These are phyloP conservation scores for Fusarium coicis DNA, from an alignment of 2,329 filamentous ascomycete species.

Conservation along the genomic window DNA sequence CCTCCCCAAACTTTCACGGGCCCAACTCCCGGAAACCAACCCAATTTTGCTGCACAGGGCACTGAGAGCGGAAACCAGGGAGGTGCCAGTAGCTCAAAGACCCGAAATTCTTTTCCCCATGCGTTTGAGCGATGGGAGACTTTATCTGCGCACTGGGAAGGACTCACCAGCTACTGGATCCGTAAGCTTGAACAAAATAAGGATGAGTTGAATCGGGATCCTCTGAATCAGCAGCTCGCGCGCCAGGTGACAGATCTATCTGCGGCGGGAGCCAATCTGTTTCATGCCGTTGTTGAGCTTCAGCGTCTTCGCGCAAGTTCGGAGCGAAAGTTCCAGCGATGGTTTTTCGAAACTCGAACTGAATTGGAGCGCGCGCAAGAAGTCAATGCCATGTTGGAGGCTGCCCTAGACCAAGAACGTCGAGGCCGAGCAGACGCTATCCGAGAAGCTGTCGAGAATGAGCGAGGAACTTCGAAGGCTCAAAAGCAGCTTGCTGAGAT, in stretches of 20 bases:
- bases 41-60: slow-evolving; percentile 29
- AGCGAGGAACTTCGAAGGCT: slow-evolving; percentile 77
- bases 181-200: slow-evolving; percentile 90
- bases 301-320: slow-evolving; percentile 94
- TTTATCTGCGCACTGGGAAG: slow-evolving; percentile 97
- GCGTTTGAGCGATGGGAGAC: slow-evolving; percentile 99
- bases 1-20: slow-evolving; percentile 40
- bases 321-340: slow-evolving; percentile 96
- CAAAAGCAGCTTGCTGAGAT: slow-evolving; percentile 88
- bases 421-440: slow-evolving; percentile 75
- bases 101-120: slow-evolving; percentile 85
- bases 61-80: slow-evolving; percentile 32
- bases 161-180: slow-evolving; percentile 97
- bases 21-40: slow-evolving; percentile 28
- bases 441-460: slow-evolving; percentile 71
- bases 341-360: slow-evolving; percentile 94
- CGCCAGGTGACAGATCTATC: slow-evolving; percentile 97
- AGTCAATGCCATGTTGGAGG: slow-evolving; percentile 81
- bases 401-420: slow-evolving; percentile 78
- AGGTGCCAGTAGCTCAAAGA: slow-evolving; percentile 47
- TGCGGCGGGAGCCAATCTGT: slow-evolving; percentile 94
- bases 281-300: slow-evolving; percentile 96
- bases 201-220: slow-evolving; percentile 83
- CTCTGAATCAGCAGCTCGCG: slow-evolving; percentile 86
- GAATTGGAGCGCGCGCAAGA: slow-evolving; percentile 90